These are phyloP conservation scores for Syzygium grande DNA, from an alignment of 345 rosid species.

Conservation along the genomic window DNA sequence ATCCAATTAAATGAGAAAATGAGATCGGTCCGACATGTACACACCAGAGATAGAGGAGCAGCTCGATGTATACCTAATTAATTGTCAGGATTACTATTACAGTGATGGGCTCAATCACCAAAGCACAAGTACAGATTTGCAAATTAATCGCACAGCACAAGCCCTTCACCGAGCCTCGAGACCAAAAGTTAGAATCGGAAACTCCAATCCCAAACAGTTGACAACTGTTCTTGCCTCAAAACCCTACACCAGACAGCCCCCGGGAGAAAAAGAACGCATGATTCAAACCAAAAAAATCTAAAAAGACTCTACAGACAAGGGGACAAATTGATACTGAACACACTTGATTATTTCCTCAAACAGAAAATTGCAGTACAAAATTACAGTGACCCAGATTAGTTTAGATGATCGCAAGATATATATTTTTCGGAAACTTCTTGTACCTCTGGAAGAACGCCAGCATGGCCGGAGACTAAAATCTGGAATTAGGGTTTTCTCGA, in stretches of 20 bases:
- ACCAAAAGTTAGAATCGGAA: not conserved
- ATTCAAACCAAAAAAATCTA: not conserved
- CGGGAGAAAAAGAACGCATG: not conserved
- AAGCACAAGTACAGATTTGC: not conserved
- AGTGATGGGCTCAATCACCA: not conserved
- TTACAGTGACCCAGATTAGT: not conserved
- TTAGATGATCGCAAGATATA: not conserved
- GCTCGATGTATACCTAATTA: not conserved
- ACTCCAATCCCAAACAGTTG: not conserved
- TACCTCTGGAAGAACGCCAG: not conserved
- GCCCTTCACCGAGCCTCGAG: not conserved
- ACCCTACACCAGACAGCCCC: not conserved
- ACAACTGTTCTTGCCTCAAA: not conserved
- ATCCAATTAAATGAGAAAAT: not conserved
- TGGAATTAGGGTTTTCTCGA: conserved; percentile 1
- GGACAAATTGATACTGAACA: not conserved
- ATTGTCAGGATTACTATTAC: not conserved
- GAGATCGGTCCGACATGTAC: not conserved
- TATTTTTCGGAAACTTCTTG: not conserved
- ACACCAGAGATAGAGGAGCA: not conserved
- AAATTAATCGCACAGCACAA: not conserved
- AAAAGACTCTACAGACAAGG: not conserved
- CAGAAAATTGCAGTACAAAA: not conserved
- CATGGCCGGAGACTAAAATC: not conserved
- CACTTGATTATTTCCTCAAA: not conserved